These are phyloP conservation scores for Solanum habrochaites DNA, from an alignment of 257 asterid species.

Conservation along the genomic window DNA sequence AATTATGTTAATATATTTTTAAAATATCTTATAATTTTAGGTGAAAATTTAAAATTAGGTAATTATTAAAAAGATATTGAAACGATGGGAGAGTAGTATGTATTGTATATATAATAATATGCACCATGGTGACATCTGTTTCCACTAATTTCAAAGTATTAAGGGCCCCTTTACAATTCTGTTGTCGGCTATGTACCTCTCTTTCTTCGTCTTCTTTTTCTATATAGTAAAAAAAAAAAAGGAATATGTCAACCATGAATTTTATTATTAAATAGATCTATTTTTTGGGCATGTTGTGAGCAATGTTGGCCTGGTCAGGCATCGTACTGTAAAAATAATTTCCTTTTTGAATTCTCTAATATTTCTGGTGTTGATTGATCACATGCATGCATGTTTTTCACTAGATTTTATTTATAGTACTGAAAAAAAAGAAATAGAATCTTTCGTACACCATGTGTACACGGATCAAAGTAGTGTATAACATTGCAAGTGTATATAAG, in stretches of 20 bases:
- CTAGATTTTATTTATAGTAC: background rate
- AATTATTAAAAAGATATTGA: no score
- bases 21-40: rapidly evolving
- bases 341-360: background rate
- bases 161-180: background rate
- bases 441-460: background rate
- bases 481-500: background rate
- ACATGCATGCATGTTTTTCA: background rate
- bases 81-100: no score
- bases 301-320: background rate
- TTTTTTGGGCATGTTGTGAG: background rate
- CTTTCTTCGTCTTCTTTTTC: background rate
- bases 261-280: background rate
- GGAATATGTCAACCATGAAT: background rate
- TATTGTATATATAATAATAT: no score
- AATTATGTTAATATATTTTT: no score
- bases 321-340: background rate
- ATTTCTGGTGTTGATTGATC: background rate
- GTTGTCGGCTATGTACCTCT: background rate
- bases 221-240: no score
- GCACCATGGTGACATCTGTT: background rate
- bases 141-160: background rate
- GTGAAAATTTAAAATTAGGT: no score
- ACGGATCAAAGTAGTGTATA: background rate
- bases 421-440: background rate